phyloP scores from a whole-genome alignment of 164 flowering plant species.

The Magnolia officinalis region DNA sequence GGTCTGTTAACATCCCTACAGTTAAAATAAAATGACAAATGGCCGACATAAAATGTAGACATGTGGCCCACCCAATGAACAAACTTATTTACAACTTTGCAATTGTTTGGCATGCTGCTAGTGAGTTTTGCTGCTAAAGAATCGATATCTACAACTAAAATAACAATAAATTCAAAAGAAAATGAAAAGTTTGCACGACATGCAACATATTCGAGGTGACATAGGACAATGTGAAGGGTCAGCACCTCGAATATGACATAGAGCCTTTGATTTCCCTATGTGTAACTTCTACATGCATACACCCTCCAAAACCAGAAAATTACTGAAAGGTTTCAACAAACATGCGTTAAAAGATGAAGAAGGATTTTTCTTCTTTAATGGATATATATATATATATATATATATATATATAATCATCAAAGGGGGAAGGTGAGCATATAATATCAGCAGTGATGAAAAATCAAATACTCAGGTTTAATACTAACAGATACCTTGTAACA shows the following conservation, averaged over 20 bases:
- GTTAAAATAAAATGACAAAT: neutral
- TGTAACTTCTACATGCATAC: neutral
- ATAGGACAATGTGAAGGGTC: no score
- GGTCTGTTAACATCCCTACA: neutral
- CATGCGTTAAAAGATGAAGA: no score
- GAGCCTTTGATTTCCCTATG: neutral
- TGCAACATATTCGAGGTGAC: no score
- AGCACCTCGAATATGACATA: no score
- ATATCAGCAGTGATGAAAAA: neutral
- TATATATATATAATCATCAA: no score
- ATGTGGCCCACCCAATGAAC: neutral
- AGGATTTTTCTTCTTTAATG: no score
- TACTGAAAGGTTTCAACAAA: neutral
- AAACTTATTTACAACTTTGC: neutral
- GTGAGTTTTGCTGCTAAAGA: no score
- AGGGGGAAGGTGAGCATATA: neutral
- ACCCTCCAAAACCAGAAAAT: neutral
- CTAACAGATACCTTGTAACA: constrained; percentile 32
- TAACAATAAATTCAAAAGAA: no score
- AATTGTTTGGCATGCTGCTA: no score
- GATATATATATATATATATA: no score
- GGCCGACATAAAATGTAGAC: neutral
- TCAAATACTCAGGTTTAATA: neutral
- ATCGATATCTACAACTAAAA: no score
- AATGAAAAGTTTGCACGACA: no score